A percentile compares a stretch with the other conserved stretches of the same genome.
Evolutionary conservation across 495 filamentous ascomycete species (phyloP).

Genomic region (Venustampulla echinocandica): DNA sequence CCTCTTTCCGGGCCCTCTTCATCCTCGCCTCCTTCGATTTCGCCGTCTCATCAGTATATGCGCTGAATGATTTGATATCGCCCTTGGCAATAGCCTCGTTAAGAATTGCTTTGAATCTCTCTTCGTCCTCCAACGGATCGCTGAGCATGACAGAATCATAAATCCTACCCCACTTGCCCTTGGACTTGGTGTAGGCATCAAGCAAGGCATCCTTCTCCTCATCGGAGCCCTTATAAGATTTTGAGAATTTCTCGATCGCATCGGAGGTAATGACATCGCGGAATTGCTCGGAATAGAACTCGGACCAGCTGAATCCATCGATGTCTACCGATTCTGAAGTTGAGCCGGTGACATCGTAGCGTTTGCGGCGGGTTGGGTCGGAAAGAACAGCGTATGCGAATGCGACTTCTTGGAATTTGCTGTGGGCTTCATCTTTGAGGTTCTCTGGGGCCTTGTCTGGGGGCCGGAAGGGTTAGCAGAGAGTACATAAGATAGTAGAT

Average conservation of each 20-base stretch:
- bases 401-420: conserved; percentile 79
- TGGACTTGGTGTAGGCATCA: conserved; percentile 55
- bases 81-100: conserved; percentile 66
- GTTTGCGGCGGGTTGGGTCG: conserved; percentile 61
- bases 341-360: conserved; percentile 83
- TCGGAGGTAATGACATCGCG: conserved; percentile 58
- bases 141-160: conserved; percentile 82
- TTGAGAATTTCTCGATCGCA: conserved; percentile 61
- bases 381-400: conserved; percentile 92
- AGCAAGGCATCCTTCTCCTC: conserved; percentile 74
- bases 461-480: neutral
- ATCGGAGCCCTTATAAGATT: conserved; percentile 74
- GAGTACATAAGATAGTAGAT: conserved; percentile 45
- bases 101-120: conserved; percentile 70
- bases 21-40: conserved; percentile 53
- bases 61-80: conserved; percentile 53
- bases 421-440: conserved; percentile 58
- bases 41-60: conserved; percentile 64
- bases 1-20: conserved; percentile 56
- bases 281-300: conserved; percentile 80
- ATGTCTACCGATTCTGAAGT: conserved; percentile 69
- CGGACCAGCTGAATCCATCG: conserved; percentile 74
- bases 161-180: conserved; percentile 66
- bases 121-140: conserved; percentile 76
- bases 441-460: conserved; percentile 65